Percentiles rank a stretch among this genome's conserved stretches.
These are phyloP conservation scores for Ochetophila trinervis DNA, from an alignment of 306 rosid genomes.

Conservation along the genomic window DNA sequence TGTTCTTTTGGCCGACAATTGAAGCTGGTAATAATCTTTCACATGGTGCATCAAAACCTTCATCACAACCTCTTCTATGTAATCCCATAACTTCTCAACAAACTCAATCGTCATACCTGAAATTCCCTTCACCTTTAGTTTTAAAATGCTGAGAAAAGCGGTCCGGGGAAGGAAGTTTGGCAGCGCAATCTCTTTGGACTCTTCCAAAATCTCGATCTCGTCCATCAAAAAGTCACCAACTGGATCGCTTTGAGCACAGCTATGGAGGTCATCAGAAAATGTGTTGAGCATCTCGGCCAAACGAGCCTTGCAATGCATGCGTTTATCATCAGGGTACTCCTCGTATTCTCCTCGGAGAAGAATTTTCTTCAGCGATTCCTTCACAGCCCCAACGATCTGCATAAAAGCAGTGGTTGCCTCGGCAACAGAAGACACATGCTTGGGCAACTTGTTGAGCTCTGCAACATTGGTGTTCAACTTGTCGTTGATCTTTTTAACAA, in stretches of 20 bases:
- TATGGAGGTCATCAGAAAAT: constrained; percentile 3
- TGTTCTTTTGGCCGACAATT: constrained; percentile 13
- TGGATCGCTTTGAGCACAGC: constrained; percentile 18
- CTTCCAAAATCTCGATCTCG: constrained; percentile 32
- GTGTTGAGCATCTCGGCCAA: constrained; percentile 21
- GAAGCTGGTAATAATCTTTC: constrained; percentile 41
- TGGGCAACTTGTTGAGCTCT: constrained; percentile 31
- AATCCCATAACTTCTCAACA: constrained; percentile 38
- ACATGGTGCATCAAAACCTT: constrained; percentile 26
- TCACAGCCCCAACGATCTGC: constrained; percentile 7
- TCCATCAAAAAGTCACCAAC: constrained; percentile 19
- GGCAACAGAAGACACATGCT: constrained; percentile 21
- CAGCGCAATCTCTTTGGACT: constrained; percentile 37
- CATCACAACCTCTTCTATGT: constrained; percentile 31
- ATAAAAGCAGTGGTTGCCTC: constrained; percentile 41
- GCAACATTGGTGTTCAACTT: constrained; percentile 23
- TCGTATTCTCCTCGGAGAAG: constrained; percentile 25
- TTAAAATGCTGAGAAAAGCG: constrained; percentile 29
- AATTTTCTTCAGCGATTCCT: constrained; percentile 23
- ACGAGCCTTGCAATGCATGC: constrained; percentile 32
- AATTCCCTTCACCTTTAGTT: constrained; percentile 32
- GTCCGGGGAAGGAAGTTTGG: constrained; percentile 51
- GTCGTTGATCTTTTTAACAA: constrained; percentile 39
- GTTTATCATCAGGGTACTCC: constrained; percentile 10
- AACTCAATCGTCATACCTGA: constrained; percentile 24